Conservation (phyloP, 1,139 yeast genomes). For the Ashbya aceris region DNA sequence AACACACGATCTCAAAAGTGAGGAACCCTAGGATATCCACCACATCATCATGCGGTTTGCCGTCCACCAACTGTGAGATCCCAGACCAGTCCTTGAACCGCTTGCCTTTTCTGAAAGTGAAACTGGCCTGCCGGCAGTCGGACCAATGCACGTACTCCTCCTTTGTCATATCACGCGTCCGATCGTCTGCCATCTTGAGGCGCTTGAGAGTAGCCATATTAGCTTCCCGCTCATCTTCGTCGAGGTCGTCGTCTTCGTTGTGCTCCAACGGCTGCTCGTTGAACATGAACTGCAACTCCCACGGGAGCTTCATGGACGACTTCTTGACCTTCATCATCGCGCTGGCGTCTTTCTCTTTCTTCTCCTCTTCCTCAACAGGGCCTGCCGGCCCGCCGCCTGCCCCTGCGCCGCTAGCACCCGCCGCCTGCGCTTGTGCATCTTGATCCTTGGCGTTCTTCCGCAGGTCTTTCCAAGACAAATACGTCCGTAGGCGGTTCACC, state of each 20-base stretch:
- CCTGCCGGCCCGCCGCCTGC: conserved; percentile 30
- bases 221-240: conserved; percentile 83
- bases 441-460: conserved; percentile 95
- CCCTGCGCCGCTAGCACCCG: conserved; percentile 43
- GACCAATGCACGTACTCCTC: conserved; percentile 99
- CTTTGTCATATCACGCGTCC: conserved; percentile 87
- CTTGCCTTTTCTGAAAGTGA: conserved; percentile 86
- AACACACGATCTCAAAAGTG: conserved; percentile 94
- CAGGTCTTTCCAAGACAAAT: conserved; percentile 94
- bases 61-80: conserved; percentile 70
- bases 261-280: conserved; percentile 78
- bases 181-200: conserved; percentile 84
- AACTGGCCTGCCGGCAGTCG: conserved; percentile 95
- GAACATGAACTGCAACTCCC: conserved; percentile 95
- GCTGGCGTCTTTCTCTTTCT: conserved; percentile 37
- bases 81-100: conserved; percentile 97
- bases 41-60: conserved; percentile 92
- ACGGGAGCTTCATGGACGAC: conserved; percentile 76
- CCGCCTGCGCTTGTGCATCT: conserved; percentile 64
- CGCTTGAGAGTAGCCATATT: conserved; percentile 79
- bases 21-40: conserved; percentile 90
- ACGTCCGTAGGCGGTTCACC: conserved; percentile 81
- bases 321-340: conserved; percentile 64
- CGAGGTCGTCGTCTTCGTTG: conserved; percentile 65
- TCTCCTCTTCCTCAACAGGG: conserved; percentile 28